Percentiles rank a stretch among this genome's conserved stretches.
Conservation (phyloP, 2,329 filamentous ascomycete species). For the Aspergillus ibericus region DNA sequence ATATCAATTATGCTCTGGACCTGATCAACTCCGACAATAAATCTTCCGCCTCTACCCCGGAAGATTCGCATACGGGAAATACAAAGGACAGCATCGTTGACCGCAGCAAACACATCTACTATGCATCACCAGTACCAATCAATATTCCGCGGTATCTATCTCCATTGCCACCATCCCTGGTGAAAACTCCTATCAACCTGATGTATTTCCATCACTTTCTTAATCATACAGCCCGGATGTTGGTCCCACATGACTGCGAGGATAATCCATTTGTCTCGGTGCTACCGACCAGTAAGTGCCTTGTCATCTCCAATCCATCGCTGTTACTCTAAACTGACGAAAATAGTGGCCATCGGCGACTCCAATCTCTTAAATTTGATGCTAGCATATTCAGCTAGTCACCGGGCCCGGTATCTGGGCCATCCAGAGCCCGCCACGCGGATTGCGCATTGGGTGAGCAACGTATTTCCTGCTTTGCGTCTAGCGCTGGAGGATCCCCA, state of each 20-base stretch:
- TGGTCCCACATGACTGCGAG: constrained; percentile 62
- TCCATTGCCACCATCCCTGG: constrained; percentile 57
- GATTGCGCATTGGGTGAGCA: constrained; percentile 76
- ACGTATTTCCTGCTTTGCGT: constrained; percentile 67
- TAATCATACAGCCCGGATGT: constrained; percentile 73
- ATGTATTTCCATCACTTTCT: constrained; percentile 74
- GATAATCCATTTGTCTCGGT: constrained; percentile 62
- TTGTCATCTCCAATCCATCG: not conserved
- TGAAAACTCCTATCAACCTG: constrained; percentile 76
- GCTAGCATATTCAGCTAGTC: constrained; percentile 80
- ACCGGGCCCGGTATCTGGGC: constrained; percentile 71
- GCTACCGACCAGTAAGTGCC: constrained; percentile 59
- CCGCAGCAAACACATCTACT: constrained; percentile 65
- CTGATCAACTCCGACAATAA: constrained; percentile 22
- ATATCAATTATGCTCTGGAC: constrained; percentile 45
- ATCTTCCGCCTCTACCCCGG: constrained; percentile 8
- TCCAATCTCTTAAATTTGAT: constrained; percentile 71
- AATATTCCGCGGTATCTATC: constrained; percentile 59
- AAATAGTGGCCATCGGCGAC: constrained; percentile 45
- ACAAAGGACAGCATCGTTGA: constrained; percentile 37
- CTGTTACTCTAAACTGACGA: constrained; percentile 43
- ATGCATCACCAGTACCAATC: constrained; percentile 67
- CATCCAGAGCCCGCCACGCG: constrained; percentile 73
- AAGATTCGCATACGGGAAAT: not conserved
- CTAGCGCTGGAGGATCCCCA: constrained; percentile 62